These are phyloP conservation scores for Neophaeococcomyces aloes DNA, from an alignment of 2,329 filamentous ascomycete genomes.

Conservation along the genomic window DNA sequence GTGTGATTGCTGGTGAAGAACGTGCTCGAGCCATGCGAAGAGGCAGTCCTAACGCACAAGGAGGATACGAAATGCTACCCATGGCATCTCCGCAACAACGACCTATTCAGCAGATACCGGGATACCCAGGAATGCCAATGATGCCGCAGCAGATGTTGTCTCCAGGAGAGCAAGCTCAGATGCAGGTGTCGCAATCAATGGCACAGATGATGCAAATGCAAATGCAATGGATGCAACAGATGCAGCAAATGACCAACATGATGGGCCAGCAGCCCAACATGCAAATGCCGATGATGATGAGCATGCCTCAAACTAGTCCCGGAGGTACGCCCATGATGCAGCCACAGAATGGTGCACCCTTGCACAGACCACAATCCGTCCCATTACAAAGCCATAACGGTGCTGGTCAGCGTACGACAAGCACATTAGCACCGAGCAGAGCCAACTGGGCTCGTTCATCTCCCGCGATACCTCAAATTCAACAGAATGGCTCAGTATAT, in stretches of 20 bases:
- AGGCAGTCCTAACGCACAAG: conserved; percentile 58
- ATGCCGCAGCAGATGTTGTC: conserved; percentile 34
- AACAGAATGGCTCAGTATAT: conserved; percentile 41
- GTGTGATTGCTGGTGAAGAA: conserved; percentile 79
- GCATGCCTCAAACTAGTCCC: not conserved
- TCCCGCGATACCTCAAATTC: conserved; percentile 24
- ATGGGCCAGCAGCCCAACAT: conserved; percentile 13
- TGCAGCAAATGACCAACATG: conserved; percentile 22
- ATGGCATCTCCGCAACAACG: conserved; percentile 21
- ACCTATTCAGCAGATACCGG: conserved; percentile 31
- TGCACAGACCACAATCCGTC: conserved; percentile 14
- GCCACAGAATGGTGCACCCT: not conserved
- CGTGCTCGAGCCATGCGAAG: conserved; percentile 65
- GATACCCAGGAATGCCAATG: conserved; percentile 21
- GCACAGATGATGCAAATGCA: conserved; percentile 85
- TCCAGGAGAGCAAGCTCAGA: conserved; percentile 60
- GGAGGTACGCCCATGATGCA: conserved; percentile 1
- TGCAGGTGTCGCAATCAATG: conserved; percentile 77
- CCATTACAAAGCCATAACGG: conserved; percentile 20
- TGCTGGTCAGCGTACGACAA: conserved; percentile 57
- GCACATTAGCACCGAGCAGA: conserved; percentile 62
- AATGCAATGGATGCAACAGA: conserved; percentile 78
- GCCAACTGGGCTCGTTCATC: conserved; percentile 30
- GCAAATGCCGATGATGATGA: conserved; percentile 6
- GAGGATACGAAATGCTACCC: conserved; percentile 27